These are phyloP conservation scores for Annona squamosa DNA, from an alignment of 164 flowering plant genomes.

Conservation along the genomic window DNA sequence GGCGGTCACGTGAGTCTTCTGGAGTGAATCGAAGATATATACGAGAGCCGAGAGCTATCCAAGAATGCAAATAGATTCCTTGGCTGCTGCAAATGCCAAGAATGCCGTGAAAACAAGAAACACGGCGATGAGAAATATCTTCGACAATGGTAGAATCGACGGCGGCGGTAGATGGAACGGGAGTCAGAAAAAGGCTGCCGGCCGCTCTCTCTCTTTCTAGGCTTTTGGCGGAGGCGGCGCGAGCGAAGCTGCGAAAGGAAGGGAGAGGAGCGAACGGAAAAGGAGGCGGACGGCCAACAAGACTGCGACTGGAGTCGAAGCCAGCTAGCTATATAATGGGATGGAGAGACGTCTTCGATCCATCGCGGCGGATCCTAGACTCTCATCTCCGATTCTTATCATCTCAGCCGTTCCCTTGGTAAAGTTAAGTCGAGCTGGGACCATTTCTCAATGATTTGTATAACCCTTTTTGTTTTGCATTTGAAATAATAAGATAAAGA, in stretches of 20 bases:
- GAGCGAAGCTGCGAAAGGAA: neutral
- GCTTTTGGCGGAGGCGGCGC: neutral
- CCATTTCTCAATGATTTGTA: neutral
- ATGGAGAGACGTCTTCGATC: neutral
- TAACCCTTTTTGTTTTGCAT: neutral
- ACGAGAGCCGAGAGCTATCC: too few relatives aligned
- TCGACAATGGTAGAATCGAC: conserved; percentile 9
- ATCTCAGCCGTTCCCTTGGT: too few relatives aligned
- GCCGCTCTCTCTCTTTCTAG: too few relatives aligned
- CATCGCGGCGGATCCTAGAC: neutral
- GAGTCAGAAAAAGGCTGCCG: too few relatives aligned
- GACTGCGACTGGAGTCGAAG: conserved; percentile 10
- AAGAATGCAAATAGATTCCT: too few relatives aligned
- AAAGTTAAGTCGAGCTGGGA: too few relatives aligned
- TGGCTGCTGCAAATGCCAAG: neutral
- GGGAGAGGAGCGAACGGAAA: conserved; percentile 8
- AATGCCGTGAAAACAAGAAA: neutral
- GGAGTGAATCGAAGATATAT: too few relatives aligned
- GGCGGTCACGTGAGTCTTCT: too few relatives aligned
- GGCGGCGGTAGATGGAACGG: neutral
- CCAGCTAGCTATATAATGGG: neutral
- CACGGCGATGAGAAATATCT: neutral
- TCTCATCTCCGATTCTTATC: too few relatives aligned
- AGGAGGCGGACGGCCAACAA: conserved; percentile 37
- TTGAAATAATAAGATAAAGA: neutral